Evolutionary conservation across 768 basidiomycete species (phyloP), one percentile per base, ranked within the genome.

Genomic region (Leccinum broughii): DNA sequence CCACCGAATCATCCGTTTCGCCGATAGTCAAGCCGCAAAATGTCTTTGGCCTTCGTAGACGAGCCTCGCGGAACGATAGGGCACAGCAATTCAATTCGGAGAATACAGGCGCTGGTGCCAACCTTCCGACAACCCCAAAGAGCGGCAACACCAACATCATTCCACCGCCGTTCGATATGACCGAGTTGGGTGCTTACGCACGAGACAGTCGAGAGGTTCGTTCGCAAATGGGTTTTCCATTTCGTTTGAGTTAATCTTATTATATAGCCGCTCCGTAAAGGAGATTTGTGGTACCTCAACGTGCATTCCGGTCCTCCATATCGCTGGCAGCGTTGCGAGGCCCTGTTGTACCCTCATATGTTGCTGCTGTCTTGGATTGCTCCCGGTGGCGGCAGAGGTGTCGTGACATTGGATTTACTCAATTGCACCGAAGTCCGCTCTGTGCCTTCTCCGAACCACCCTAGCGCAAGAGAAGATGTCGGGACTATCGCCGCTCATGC

Each of bases 261-360:
- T 22, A 24, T 49, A n/a, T 68, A 96, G 95, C 93, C 94, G 4
- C 77, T 92, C 13, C 88, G 92, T 59, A 89, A 92, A 44, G 95
- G 95, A 14, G 77, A 87, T 14, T 76, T 97, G 1, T 96, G 92
- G 89, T 97, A 94, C 70, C 84, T 97, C 56, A 96, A 97, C 58
- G 95, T 96, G 0, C 95, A 97, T 68, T 88, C 89, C 0, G 70
- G 83, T 4, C 85, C 88, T 22, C 90, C 90, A 0, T 94, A 87
- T 72, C 76, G 81, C 60, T 93, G 90, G 91, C 85, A 87, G 75
- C 82, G 92, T 62, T 94, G 85, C 68, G 90, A 91, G 69, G 93
- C 88, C 0, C 79, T 92, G 51, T 79, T 91, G 1, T 95, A 90
- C 68, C 92, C 85, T n/a, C 85, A 91, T 63, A 87, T 90, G 77